A percentile compares a stretch with the other conserved stretches of the same genome.
These are phyloP conservation scores for Globisporangium irregulare DNA, from an alignment of 352 stramenopile genomes.

Conservation along the genomic window DNA sequence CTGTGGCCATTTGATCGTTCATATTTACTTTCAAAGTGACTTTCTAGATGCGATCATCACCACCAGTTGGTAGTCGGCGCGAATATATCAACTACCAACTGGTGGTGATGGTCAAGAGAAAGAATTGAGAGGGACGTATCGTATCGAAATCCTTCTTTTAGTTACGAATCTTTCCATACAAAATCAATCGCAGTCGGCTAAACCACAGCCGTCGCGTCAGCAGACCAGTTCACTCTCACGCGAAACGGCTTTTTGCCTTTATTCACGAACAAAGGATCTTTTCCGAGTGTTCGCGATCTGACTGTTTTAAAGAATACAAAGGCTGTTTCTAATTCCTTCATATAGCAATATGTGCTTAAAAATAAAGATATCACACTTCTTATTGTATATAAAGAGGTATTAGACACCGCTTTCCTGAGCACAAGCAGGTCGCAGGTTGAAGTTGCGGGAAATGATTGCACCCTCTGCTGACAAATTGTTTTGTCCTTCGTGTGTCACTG, in stretches of 20 bases:
- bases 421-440: constrained; percentile 6
- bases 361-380: neutral
- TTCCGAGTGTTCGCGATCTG: neutral
- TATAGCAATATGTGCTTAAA: neutral
- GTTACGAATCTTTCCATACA: neutral
- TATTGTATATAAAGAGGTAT: neutral
- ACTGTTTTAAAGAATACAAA: neutral
- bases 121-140: neutral
- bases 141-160: too few relatives aligned
- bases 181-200: neutral
- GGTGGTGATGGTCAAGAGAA: neutral
- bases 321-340: neutral
- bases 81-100: neutral
- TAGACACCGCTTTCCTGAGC: too few relatives aligned
- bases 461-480: neutral
- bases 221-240: neutral
- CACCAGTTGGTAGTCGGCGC: too few relatives aligned
- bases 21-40: neutral
- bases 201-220: constrained; percentile 8
- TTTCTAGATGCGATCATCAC: too few relatives aligned
- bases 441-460: neutral
- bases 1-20: neutral
- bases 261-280: too few relatives aligned
- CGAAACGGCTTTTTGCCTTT: neutral
- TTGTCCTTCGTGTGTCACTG: neutral